Percentiles rank a stretch among this genome's conserved stretches.
These are phyloP conservation scores for Ustilago nuda DNA, from an alignment of 1,284 basidiomycete genomes.

Conservation along the genomic window DNA sequence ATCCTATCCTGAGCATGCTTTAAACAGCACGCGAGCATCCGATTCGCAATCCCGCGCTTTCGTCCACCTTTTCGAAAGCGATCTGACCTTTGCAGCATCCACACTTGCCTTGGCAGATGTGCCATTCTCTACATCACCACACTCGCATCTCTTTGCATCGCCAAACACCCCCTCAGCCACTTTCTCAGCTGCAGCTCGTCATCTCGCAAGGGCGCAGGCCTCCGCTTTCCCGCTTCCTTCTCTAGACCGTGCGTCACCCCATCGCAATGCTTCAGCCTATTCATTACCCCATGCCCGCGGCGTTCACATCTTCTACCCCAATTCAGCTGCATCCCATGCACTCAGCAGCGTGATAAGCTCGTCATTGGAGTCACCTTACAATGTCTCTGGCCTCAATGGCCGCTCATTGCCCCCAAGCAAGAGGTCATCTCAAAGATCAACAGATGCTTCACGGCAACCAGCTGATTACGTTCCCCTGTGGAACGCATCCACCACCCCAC, in stretches of 20 bases:
- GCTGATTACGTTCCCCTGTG: constrained; percentile 31
- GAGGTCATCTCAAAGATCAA: neutral
- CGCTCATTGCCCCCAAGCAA: constrained; percentile 1
- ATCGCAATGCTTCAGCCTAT: constrained; percentile 11
- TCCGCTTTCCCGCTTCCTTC: constrained; percentile 19
- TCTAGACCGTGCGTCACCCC: constrained; percentile 14
- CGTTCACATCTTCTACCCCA: constrained; percentile 37
- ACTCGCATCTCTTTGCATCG: neutral
- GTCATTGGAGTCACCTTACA: constrained; percentile 3
- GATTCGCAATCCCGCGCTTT: neutral
- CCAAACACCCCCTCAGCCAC: constrained; percentile 8
- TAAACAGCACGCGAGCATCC: neutral
- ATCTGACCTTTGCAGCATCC: constrained; percentile 4
- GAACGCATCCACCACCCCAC: constrained; percentile 22
- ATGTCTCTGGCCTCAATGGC: constrained; percentile 2
- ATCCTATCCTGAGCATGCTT: neutral
- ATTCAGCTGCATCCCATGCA: constrained; percentile 29
- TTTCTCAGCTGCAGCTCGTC: constrained; percentile 27
- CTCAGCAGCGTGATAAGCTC: constrained; percentile 1
- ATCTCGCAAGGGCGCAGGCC: constrained; percentile 9
- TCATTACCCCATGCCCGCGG: constrained; percentile 18
- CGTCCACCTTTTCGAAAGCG: constrained; percentile 4
- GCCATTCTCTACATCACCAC: neutral
- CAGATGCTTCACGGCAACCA: neutral
- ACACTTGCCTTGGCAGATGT: constrained; percentile 4